These are phyloP conservation scores for Reutealis trisperma DNA, from an alignment of 345 rosid species.

Conservation along the genomic window DNA sequence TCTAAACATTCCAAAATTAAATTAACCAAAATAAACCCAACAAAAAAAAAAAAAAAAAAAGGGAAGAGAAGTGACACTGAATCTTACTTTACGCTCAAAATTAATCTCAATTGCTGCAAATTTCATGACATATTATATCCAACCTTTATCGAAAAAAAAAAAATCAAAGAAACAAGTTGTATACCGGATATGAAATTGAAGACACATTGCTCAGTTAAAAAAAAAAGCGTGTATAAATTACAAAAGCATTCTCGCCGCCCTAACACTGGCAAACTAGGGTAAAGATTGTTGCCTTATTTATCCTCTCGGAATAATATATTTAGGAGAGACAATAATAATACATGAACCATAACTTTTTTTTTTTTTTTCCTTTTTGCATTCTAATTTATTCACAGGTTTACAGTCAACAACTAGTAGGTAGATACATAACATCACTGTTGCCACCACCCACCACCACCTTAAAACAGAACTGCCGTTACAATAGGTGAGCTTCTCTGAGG, in stretches of 20 bases:
- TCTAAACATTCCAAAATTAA: too few species aligned
- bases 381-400: slow-evolving; percentile 6
- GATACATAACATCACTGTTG: not conserved
- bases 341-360: not conserved
- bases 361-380: too few species aligned
- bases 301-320: not conserved
- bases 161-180: too few species aligned
- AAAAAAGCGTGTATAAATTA: not conserved
- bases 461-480: not conserved
- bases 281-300: not conserved
- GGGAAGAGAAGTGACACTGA: too few species aligned
- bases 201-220: not conserved
- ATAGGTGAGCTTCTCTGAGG: not conserved
- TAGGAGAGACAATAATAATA: not conserved
- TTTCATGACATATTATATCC: too few species aligned
- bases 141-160: too few species aligned
- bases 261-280: not conserved
- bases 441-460: not conserved
- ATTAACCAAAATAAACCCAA: too few species aligned
- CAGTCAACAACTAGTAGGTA: not conserved
- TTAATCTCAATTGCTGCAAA: too few species aligned
- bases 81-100: too few species aligned
- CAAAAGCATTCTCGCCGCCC: not conserved
- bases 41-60: too few species aligned
- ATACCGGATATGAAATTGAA: not conserved